These are phyloP conservation scores for Santalum album DNA, from an alignment of 164 flowering plant species.

Conservation along the genomic window DNA sequence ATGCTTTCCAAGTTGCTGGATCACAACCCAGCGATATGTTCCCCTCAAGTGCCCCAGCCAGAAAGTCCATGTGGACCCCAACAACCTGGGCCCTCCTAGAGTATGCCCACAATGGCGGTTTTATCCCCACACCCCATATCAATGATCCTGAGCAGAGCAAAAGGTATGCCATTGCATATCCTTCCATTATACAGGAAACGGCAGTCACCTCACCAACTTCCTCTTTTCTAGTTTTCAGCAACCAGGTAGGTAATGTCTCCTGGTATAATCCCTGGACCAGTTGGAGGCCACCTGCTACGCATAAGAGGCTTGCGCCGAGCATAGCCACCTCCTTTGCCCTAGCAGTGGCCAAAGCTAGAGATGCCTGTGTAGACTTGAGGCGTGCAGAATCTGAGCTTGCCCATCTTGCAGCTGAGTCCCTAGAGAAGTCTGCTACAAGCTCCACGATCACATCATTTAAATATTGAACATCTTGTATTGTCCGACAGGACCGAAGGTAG, in stretches of 20 bases:
- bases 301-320: constrained; percentile 67
- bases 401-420: constrained; percentile 40
- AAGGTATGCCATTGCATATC: constrained; percentile 71
- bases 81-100: constrained; percentile 33
- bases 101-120: constrained; percentile 16
- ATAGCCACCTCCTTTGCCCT: constrained; percentile 62
- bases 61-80: constrained; percentile 56
- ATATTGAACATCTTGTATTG: constrained; percentile 35
- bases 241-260: constrained; percentile 75
- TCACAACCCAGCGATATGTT: constrained; percentile 67
- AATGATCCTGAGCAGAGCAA: constrained; percentile 47
- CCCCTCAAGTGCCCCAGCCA: constrained; percentile 69
- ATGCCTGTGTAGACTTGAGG: constrained; percentile 43
- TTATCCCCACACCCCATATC: constrained; percentile 48
- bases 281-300: constrained; percentile 54
- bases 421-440: constrained; percentile 46
- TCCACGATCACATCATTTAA: constrained; percentile 48
- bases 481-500: constrained; percentile 59
- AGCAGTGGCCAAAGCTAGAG: constrained; percentile 48
- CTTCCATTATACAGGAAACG: constrained; percentile 44
- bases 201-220: constrained; percentile 23
- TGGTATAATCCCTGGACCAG: constrained; percentile 54
- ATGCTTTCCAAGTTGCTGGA: constrained; percentile 71
- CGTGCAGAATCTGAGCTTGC: constrained; percentile 20
- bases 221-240: constrained; percentile 40